A percentile compares a stretch with the other conserved stretches of the same genome.
These are phyloP conservation scores for Sporothrix luriei DNA, from an alignment of 2,329 filamentous ascomycete species.

Conservation along the genomic window DNA sequence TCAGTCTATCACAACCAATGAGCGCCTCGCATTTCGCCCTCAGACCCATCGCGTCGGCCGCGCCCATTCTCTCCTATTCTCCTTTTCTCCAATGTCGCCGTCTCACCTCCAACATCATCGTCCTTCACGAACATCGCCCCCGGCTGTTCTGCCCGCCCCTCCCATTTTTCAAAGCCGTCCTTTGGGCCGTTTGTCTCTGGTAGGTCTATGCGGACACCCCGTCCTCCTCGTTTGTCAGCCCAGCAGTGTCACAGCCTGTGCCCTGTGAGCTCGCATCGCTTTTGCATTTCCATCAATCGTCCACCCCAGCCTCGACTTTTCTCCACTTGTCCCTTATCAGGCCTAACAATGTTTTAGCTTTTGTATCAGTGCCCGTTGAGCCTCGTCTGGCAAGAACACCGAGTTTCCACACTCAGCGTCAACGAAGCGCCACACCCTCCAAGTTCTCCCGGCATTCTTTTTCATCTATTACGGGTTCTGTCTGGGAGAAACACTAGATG, in stretches of 20 bases:
- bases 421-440: neutral
- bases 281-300: neutral
- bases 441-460: neutral
- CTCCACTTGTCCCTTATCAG: neutral
- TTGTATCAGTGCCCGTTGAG: slow-evolving; percentile 13
- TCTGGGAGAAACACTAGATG: neutral
- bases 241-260: neutral
- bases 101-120: slow-evolving; percentile 7
- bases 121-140: neutral
- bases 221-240: neutral
- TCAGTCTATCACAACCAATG: slow-evolving; percentile 24
- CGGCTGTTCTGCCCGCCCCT: neutral
- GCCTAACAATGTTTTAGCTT: slow-evolving; percentile 23
- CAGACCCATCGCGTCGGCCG: neutral
- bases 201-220: neutral
- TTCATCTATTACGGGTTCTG: slow-evolving; percentile 13
- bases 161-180: neutral
- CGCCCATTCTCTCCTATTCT: slow-evolving; percentile 1
- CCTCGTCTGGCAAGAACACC: slow-evolving; percentile 15
- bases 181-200: neutral
- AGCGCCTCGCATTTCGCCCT: neutral
- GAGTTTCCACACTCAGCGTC: slow-evolving; percentile 1
- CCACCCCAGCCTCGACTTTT: neutral
- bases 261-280: neutral
- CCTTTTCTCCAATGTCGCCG: slow-evolving; percentile 5